Evolutionary conservation across 345 rosid species (phyloP).

Genomic region (Citrus medica): DNA sequence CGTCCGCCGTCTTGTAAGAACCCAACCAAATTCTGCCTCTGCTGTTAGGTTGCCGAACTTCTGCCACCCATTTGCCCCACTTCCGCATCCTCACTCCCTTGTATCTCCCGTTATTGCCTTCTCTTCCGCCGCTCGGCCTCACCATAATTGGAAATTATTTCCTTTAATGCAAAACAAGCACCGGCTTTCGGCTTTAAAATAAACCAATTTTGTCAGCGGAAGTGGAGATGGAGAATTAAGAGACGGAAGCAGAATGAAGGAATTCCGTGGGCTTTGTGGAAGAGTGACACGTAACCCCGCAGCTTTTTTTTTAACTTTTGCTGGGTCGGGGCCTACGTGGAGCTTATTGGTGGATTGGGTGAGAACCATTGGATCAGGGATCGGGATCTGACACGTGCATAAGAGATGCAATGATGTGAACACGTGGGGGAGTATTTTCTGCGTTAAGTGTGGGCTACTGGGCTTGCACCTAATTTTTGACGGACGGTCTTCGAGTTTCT

Average conservation of each 20-base stretch:
- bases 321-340: neutral
- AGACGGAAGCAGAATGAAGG: neutral
- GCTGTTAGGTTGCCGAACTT: conserved; percentile 55
- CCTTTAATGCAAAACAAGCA: too few species aligned
- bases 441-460: neutral
- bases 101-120: conserved; percentile 17
- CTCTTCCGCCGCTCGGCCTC: conserved; percentile 9
- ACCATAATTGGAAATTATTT: conserved; percentile 7
- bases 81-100: conserved; percentile 70
- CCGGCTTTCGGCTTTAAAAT: neutral
- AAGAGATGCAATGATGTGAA: too few species aligned
- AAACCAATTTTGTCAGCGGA: neutral
- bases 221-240: neutral
- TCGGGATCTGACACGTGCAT: neutral
- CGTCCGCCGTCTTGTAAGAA: conserved; percentile 52
- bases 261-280: neutral
- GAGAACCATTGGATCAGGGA: neutral
- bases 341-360: neutral
- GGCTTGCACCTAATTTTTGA: neutral
- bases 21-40: conserved; percentile 63
- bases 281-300: neutral
- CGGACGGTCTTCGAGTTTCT: too few species aligned
- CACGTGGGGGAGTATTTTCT: neutral
- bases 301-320: neutral
- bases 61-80: conserved; percentile 84